These are phyloP conservation scores for Komagataella pastoris DNA, from an alignment of 805 yeast species.

Conservation along the genomic window DNA sequence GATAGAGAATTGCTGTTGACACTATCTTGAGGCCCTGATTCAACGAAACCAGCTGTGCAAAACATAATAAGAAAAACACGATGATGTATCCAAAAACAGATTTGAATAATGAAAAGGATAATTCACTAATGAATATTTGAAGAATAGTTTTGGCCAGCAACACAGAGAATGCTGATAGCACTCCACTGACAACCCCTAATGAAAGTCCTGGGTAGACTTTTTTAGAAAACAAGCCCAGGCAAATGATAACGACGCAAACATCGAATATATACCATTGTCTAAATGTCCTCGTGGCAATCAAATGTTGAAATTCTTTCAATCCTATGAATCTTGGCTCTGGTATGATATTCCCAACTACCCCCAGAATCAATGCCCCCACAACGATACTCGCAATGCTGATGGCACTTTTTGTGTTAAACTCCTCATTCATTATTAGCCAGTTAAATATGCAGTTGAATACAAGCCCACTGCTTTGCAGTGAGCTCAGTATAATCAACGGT, in stretches of 20 bases:
- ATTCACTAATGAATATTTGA: conserved; percentile 35
- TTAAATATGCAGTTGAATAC: conserved; percentile 76
- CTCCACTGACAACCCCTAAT: conserved; percentile 62
- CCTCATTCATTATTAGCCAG: conserved; percentile 50
- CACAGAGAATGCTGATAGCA: conserved; percentile 74
- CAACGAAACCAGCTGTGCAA: conserved; percentile 57
- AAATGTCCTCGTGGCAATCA: conserved; percentile 31
- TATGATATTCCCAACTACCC: conserved; percentile 47
- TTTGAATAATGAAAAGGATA: conserved; percentile 7
- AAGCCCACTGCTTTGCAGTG: conserved; percentile 78
- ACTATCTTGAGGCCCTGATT: conserved; percentile 60
- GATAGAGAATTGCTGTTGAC: conserved; percentile 71
- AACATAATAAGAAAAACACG: conserved; percentile 47
- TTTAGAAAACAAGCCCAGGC: conserved; percentile 7
- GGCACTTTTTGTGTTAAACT: conserved; percentile 42
- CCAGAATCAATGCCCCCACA: conserved; percentile 66
- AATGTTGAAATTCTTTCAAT: conserved; percentile 29
- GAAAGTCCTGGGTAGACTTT: conserved; percentile 29
- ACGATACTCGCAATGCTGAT: conserved; percentile 58
- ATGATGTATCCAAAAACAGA: conserved; percentile 12
- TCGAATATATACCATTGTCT: conserved; percentile 40
- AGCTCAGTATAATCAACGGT: conserved; percentile 69
- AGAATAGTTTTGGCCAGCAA: conserved; percentile 77
- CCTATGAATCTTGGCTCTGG: conserved; percentile 17
- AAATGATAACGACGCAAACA: conserved; percentile 12